A percentile compares a stretch with the other conserved stretches of the same genome.
These are phyloP conservation scores for Pterocarpus santalinus DNA, from an alignment of 306 rosid genomes.

Conservation along the genomic window DNA sequence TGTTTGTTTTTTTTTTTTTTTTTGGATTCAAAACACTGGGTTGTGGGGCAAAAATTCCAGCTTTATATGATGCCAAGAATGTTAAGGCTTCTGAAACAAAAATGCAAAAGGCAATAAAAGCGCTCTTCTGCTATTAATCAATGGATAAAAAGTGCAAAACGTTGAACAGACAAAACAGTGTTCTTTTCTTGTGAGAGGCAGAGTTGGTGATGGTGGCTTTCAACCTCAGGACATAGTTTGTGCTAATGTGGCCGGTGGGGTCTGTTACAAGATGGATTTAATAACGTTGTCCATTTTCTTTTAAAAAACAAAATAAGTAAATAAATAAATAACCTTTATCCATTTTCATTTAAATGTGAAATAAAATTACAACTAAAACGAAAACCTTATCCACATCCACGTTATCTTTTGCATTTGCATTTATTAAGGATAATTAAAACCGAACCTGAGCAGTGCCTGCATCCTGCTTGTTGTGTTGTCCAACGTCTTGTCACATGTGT, in stretches of 20 bases:
- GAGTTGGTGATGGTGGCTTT: constrained; percentile 2
- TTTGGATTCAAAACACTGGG: neutral
- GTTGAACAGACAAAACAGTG: constrained; percentile 25
- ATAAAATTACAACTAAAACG: neutral
- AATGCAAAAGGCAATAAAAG: constrained; percentile 7
- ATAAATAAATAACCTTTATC: constrained; percentile 28
- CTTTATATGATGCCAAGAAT: constrained; percentile 14
- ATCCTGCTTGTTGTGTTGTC: constrained; percentile 8
- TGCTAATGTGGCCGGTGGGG: constrained; percentile 22
- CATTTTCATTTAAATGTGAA: neutral
- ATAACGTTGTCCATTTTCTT: neutral
- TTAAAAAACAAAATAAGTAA: neutral
- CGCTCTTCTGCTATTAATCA: neutral
- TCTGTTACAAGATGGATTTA: neutral
- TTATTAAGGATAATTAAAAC: constrained; percentile 33
- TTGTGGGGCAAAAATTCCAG: neutral
- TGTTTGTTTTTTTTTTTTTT: neutral
- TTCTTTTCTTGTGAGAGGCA: constrained; percentile 31
- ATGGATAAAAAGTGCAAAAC: constrained; percentile 38
- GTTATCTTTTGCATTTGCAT: constrained; percentile 4
- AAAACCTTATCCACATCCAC: constrained; percentile 33
- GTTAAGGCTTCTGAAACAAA: constrained; percentile 11
- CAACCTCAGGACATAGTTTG: neutral
- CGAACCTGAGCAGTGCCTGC: constrained; percentile 9
- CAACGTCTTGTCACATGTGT: constrained; percentile 11